Evolutionary conservation across 1,139 yeast genomes (phyloP), one percentile per base, ranked within the genome.

Genomic region (Taphrina deformans): DNA sequence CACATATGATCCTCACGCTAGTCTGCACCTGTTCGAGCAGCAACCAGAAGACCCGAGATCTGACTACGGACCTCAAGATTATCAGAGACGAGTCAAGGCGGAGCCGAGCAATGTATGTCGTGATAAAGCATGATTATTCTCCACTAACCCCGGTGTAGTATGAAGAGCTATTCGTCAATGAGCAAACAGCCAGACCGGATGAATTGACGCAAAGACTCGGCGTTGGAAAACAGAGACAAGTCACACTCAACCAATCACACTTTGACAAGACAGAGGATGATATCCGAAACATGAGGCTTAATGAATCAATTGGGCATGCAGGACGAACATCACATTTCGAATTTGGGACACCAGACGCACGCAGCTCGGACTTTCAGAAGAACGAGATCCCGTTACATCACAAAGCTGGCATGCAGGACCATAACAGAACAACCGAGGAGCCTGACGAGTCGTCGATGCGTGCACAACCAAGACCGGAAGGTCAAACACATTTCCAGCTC

Each of bases 261-360:
- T 2, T 14, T 24, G 45, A 21, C 7, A n/a, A 18, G 12, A 9
- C 26, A 2, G 58, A 53, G n/a, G 33, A 38, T 7, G 58, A 48
- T 40, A 3, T 38, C 29, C 58, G 58, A 16, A 53, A 38, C 9
- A 24, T 53, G 45, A 21, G 40, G 9, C 48, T 53, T 1, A 40
- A 53, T 40, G 58, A 53, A 24, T 53, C 58, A 6, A 23, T 53
- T n/a, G 58, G 58, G 6, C 58, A 53, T n/a, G 58, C 58, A 35
- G 58, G 58, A 6, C 35, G 58, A 14, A 53, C 46, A n/a, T 53
- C 58, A 14, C 58, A 53, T 27, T 53, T 53, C 26, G 58, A 53
- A 21, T 53, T 53, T 38, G 58, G 58, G 7, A 38, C 58, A 5
- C 58, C 58, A 5, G 58, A 53, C 24, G 58, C 48, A 3, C 35